Evolutionary conservation across 257 asterid genomes (phyloP), one percentile per base, ranked within the genome.

Genomic region (Salvia hispanica): DNA sequence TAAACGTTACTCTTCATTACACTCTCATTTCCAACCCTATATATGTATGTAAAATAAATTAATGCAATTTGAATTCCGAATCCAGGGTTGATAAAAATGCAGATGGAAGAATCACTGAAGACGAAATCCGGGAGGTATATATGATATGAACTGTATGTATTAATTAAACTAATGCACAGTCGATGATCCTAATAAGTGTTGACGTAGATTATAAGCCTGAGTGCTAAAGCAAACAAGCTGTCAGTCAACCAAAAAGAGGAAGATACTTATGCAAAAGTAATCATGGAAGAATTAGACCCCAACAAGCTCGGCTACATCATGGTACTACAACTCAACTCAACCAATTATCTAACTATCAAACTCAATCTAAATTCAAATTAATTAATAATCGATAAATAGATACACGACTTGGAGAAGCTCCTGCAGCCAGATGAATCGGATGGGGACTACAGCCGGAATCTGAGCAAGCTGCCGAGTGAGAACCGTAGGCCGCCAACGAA

Each of bases 41-140:
- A 34, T 14, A 6, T 47, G 31, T 25, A 25, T 25, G 31, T 25
- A 25, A 1, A 0, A 25, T 25, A 25, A 25, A 45, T 44, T 36
- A 52, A 14, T 6, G 2, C 31, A 12, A 57, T 63, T 14, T 21
- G 36, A 18, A 18, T 18, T 5, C 16, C 7, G n/a, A 62, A 60
- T 70, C 74, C 86, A 91, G 97, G 97, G 96, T 91, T 72, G 97
- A 91, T 78, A 91, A 91, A 81, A 91, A 91, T 71, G 88, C 91
- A 0, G 91, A 91, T 72, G 97, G 96, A 11, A 81, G 88, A 70
- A 81, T 91, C 48, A 78, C 86, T 5, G 95, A 88, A 73, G 97
- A 83, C 3, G 97, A 91, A 86, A 91, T 91, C 63, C 79, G 79
- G 70, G 93, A 88, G 95, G 96, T 86, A 21, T 39, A 7, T 39